Percentiles rank a stretch among this genome's conserved stretches.
phyloP scores from a whole-genome alignment of 2,329 filamentous ascomycete species.

The Pseudocercospora macadamiae region DNA sequence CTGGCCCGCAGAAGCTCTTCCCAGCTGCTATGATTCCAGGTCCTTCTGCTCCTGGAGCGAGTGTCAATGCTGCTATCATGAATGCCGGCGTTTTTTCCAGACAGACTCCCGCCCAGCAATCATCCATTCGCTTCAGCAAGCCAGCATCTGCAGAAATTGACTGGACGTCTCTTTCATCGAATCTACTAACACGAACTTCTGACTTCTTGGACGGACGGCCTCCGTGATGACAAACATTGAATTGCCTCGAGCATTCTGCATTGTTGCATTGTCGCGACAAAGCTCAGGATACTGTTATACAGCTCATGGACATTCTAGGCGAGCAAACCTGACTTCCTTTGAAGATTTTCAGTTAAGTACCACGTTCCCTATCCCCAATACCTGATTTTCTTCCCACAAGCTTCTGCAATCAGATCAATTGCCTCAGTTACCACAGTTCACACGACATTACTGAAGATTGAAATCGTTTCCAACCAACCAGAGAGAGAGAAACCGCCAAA shows the following conservation, averaged over 20 bases:
- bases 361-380: not conserved
- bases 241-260: not conserved
- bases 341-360: not conserved
- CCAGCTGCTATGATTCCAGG: no score
- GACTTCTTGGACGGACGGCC: no score
- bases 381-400: not conserved
- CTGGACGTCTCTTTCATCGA: not conserved
- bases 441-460: not conserved
- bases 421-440: not conserved
- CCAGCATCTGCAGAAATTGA: not conserved
- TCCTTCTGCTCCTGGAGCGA: no score
- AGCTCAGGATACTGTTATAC: not conserved
- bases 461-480: not conserved
- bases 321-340: not conserved
- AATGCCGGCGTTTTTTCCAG: no score
- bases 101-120: no score
- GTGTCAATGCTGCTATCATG: no score
- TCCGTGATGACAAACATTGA: not conserved
- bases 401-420: slow-evolving; percentile 4
- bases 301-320: not conserved
- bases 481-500: not conserved
- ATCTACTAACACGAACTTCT: not conserved
- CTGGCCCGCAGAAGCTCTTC: no score
- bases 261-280: not conserved
- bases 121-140: not conserved